Evolutionary conservation across 352 stramenopile species (phyloP), one percentile per base, ranked within the genome.

Genomic region (Pythium myriotylum): DNA sequence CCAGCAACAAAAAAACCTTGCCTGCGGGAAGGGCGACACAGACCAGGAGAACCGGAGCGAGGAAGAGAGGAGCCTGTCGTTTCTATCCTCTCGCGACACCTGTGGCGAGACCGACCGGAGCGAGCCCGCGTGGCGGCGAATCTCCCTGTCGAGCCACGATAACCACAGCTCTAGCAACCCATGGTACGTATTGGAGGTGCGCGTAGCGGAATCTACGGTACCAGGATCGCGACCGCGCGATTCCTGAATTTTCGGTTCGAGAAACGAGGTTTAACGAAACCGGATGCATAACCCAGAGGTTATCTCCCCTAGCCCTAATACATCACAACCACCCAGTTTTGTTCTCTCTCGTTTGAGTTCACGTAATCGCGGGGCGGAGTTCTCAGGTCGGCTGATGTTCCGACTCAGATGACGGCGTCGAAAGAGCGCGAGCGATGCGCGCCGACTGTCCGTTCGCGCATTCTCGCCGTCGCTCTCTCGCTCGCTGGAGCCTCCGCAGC

Each of bases 301-400:
- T 59, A 59, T 39, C 13, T 22, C 19, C 23, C 59, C 59, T 39
- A 67, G 8, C 37, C 59, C 59, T 67, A 67, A 46, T 27, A 55
- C 27, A 57, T 61, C 59, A 57, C 46, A 17, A 56, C 59, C 59
- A 67, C 52, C 52, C 59, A 61, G 43, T 67, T 61, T 66, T 55
- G 41, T 55, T 57, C 53, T 51, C 26, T 41, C 7, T 27, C 26
- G 39, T 13, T 43, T 26, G 16, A 0, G 57, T 51, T 65, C 57
- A 65, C 57, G 57, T 54, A 65, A 65, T 64, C 55, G 29, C 29
- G 10, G 5, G 29, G 5, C 5, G 29, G 5, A 35, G 29, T 35
- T 35, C 29, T 35, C 29, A 35, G 29, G 29, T 35, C 5, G n/a
- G n/a, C n/a, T 10, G 29, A 35, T 35, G 29, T 35, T 35, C 29